These are phyloP conservation scores for Neocucurbitaria cava DNA, from an alignment of 2,329 filamentous ascomycete species.

Conservation along the genomic window DNA sequence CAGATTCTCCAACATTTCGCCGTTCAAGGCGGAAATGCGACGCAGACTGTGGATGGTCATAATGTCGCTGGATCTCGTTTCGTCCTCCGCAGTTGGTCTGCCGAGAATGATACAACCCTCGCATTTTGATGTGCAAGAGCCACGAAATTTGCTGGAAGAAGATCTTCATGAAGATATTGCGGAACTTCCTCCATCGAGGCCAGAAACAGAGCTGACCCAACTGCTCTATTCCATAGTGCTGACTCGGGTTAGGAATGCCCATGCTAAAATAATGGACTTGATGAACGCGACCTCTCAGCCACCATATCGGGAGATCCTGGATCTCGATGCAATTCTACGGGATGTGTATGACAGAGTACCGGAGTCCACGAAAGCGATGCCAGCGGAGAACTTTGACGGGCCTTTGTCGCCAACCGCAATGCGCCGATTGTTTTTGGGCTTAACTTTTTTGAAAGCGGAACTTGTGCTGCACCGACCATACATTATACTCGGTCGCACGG, in stretches of 20 bases:
- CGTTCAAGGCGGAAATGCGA: constrained; percentile 66
- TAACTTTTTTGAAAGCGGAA: constrained; percentile 42
- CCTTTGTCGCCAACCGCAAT: constrained; percentile 23
- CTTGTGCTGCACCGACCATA: constrained; percentile 49
- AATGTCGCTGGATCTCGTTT: constrained; percentile 47
- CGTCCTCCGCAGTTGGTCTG: constrained; percentile 49
- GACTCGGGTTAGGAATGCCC: constrained; percentile 30
- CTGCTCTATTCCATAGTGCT: constrained; percentile 35
- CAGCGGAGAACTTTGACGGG: constrained; percentile 18
- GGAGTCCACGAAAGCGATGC: constrained; percentile 17
- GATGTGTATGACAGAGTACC: constrained; percentile 32
- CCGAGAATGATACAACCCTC: constrained; percentile 48
- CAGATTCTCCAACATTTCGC: constrained; percentile 50
- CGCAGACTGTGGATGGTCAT: constrained; percentile 67
- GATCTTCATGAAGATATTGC: constrained; percentile 50
- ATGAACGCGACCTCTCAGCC: constrained; percentile 34
- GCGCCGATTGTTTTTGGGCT: constrained; percentile 37
- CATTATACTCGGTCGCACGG: constrained; percentile 42
- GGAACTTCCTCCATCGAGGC: constrained; percentile 38
- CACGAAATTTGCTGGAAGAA: constrained; percentile 50
- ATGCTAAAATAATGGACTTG: constrained; percentile 39
- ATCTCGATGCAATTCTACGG: constrained; percentile 34
- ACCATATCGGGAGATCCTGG: constrained; percentile 37
- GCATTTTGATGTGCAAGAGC: constrained; percentile 50
- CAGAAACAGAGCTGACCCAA: constrained; percentile 35